Evolutionary conservation across 2,329 filamentous ascomycete genomes (phyloP).

Genomic region (Xylaria sp.): DNA sequence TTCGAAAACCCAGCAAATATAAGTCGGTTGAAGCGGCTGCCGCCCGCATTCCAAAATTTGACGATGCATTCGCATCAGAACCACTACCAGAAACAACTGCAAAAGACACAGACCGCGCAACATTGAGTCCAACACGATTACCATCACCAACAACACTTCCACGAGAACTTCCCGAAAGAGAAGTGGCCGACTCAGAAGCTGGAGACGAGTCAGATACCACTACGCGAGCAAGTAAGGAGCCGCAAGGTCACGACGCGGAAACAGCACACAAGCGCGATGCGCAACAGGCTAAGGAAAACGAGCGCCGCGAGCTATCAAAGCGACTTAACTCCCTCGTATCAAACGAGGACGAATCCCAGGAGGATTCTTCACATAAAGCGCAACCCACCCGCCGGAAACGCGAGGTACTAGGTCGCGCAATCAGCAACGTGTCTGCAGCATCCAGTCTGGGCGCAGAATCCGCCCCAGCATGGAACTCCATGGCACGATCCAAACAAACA

Average conservation of each 20-base stretch:
- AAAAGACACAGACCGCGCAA: conserved; percentile 39
- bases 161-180: conserved; percentile 34
- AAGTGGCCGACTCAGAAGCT: conserved; percentile 42
- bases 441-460: conserved; percentile 44
- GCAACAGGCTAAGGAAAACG: conserved; percentile 17
- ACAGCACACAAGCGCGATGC: conserved; percentile 19
- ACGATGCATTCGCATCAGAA: conserved; percentile 26
- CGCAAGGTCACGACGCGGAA: conserved; percentile 9
- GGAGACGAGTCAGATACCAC: conserved; percentile 28
- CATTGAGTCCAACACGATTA: conserved; percentile 29
- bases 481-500: conserved; percentile 9
- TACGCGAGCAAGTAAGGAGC: conserved; percentile 5
- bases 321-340: conserved; percentile 26
- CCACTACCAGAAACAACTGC: conserved; percentile 40
- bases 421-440: conserved; percentile 52
- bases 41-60: conserved; percentile 34
- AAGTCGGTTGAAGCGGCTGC: conserved; percentile 38
- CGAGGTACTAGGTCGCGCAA: conserved; percentile 52
- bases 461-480: conserved; percentile 20
- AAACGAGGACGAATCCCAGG: conserved; percentile 9
- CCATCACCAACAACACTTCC: conserved; percentile 26
- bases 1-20: conserved; percentile 12
- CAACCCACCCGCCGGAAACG: conserved; percentile 34
- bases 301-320: conserved; percentile 27
- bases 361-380: conserved; percentile 17